Percentiles rank a stretch among this genome's conserved stretches.
phyloP scores from a whole-genome alignment of 2,329 filamentous ascomycete species.

The Fusarium dlaminii region DNA sequence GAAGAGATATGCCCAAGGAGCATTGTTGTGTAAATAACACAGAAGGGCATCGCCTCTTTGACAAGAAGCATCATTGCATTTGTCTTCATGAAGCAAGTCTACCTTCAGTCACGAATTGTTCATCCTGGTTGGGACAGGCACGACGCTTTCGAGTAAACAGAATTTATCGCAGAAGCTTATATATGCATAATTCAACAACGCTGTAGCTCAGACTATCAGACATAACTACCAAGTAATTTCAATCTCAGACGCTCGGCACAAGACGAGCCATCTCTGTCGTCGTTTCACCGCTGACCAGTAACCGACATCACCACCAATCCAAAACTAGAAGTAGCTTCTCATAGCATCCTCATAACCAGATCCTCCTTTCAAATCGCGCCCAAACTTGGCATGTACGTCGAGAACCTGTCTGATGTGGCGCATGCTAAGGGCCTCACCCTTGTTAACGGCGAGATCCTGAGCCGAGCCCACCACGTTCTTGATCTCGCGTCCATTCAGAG shows the following conservation, averaged over 20 bases:
- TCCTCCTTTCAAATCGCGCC: conserved; percentile 83
- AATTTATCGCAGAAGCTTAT: background rate
- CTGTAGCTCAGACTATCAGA: background rate
- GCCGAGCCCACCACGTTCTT: conserved; percentile 88
- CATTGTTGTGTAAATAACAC: background rate
- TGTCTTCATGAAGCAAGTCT: background rate
- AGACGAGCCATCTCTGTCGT: background rate
- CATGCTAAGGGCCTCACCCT: conserved; percentile 77
- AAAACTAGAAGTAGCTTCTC: conserved; percentile 74
- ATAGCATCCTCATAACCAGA: conserved; percentile 84
- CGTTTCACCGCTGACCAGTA: background rate
- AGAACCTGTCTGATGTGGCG: conserved; percentile 82
- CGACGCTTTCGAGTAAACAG: background rate
- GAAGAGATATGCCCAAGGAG: background rate
- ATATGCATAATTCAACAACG: background rate
- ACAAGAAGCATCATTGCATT: background rate
- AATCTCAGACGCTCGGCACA: background rate
- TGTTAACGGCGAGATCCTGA: conserved; percentile 82
- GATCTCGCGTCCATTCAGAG: conserved; percentile 74
- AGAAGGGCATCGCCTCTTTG: background rate
- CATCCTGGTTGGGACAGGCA: background rate
- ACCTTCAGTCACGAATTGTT: background rate
- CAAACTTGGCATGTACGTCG: conserved; percentile 85
- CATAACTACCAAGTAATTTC: background rate
- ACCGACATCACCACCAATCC: background rate